A percentile compares a stretch with the other conserved stretches of the same genome.
These are phyloP conservation scores for Cercospora zeina DNA, from an alignment of 2,329 filamentous ascomycete genomes.

Conservation along the genomic window DNA sequence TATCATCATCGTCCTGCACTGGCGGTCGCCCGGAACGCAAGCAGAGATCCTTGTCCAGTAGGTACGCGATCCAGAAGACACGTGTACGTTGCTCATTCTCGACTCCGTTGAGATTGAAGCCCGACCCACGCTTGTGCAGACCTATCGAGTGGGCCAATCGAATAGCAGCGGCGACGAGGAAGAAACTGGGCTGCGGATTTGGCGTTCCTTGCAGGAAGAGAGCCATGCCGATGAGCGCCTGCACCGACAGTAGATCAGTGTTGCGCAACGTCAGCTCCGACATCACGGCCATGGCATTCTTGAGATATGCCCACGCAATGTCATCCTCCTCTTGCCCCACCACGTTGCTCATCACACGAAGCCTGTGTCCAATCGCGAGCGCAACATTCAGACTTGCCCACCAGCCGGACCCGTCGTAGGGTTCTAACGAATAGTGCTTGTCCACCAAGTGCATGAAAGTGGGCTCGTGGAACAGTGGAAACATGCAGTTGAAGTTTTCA, in stretches of 20 bases:
- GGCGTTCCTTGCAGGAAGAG: slow-evolving; percentile 95
- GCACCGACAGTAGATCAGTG: slow-evolving; percentile 90
- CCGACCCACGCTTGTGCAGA: slow-evolving; percentile 86
- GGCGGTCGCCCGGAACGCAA: slow-evolving; percentile 70
- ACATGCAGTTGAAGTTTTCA: slow-evolving; percentile 98
- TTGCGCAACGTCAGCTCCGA: slow-evolving; percentile 94
- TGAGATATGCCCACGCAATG: slow-evolving; percentile 92
- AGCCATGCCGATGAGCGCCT: slow-evolving; percentile 88
- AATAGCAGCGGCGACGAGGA: slow-evolving; percentile 87
- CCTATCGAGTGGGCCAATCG: slow-evolving; percentile 91
- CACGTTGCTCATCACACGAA: slow-evolving; percentile 93
- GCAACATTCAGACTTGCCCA: slow-evolving; percentile 96
- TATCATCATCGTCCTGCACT: slow-evolving; percentile 74
- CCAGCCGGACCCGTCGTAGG: slow-evolving; percentile 94
- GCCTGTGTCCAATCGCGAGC: slow-evolving; percentile 85
- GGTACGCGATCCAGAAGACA: slow-evolving; percentile 75
- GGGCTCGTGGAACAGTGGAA: slow-evolving; percentile 93
- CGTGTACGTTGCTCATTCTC: slow-evolving; percentile 88
- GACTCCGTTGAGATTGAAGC: slow-evolving; percentile 88
- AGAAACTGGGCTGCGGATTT: slow-evolving; percentile 91
- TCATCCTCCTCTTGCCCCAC: slow-evolving; percentile 88
- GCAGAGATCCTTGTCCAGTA: slow-evolving; percentile 73
- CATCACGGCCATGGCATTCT: slow-evolving; percentile 93
- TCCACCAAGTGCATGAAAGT: slow-evolving; percentile 98
- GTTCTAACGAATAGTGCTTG: slow-evolving; percentile 86